These are phyloP conservation scores for Phialophora tarda DNA, from an alignment of 2,329 filamentous ascomycete genomes.

Conservation along the genomic window DNA sequence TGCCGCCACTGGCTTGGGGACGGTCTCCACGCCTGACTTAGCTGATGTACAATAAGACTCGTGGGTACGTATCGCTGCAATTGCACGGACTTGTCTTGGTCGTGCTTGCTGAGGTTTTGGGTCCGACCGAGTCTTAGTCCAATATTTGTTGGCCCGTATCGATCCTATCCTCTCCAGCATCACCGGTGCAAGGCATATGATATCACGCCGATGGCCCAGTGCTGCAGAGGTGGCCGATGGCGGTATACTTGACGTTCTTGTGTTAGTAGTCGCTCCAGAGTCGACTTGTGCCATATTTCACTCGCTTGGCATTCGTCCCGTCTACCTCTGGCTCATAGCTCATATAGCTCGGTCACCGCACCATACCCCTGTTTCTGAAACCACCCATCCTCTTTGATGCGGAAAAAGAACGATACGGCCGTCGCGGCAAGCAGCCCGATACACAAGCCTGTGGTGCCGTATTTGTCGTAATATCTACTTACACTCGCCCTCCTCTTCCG, in stretches of 20 bases:
- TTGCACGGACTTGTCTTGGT: neutral
- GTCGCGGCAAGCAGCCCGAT: conserved; percentile 74
- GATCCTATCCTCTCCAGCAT: neutral
- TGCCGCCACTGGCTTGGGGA: neutral
- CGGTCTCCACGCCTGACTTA: neutral
- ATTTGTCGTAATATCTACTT: conserved; percentile 79
- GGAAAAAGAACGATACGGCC: conserved; percentile 77
- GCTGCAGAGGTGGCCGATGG: neutral
- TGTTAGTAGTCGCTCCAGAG: neutral
- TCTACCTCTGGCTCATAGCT: neutral
- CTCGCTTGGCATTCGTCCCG: neutral
- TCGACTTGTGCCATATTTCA: neutral
- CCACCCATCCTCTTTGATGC: conserved; percentile 65
- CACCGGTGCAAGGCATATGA: neutral
- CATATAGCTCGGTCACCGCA: neutral
- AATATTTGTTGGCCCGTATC: neutral
- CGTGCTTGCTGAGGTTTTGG: neutral
- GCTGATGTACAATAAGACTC: neutral
- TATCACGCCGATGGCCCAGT: neutral
- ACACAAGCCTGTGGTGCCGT: conserved; percentile 81
- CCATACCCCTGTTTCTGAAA: conserved; percentile 11
- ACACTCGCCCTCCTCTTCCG: conserved; percentile 80
- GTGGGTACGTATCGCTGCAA: neutral
- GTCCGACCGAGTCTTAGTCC: neutral
- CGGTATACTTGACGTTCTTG: neutral